Evolutionary conservation across 1,139 yeast species (phyloP).

Genomic region (Candida albicans): DNA sequence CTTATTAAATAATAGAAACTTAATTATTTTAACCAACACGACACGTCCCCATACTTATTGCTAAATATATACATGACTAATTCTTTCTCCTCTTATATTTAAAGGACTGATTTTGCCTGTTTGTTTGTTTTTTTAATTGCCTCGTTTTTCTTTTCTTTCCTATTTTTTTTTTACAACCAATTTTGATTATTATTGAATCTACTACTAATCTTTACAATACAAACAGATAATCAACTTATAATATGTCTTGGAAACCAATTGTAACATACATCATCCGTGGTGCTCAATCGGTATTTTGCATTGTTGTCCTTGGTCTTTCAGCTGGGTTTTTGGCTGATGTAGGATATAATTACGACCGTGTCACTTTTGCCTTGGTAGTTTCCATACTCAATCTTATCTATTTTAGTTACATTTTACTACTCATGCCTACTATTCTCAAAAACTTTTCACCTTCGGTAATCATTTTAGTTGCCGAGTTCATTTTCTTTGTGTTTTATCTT

Average conservation of each 20-base stretch:
- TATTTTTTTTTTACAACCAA: no score
- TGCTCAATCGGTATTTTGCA: constrained; percentile 24
- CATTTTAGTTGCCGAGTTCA: constrained; percentile 21
- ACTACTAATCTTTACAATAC: no score
- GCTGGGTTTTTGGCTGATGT: constrained; percentile 22
- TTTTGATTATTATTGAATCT: no score
- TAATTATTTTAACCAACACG: no score
- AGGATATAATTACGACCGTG: constrained; percentile 15
- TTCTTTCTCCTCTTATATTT: no score
- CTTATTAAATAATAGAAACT: no score
- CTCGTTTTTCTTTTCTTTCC: no score
- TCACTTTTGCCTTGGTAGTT: constrained; percentile 22
- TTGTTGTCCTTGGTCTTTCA: constrained; percentile 25
- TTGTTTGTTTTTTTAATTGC: no score
- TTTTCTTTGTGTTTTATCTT: constrained; percentile 26
- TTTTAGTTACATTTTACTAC: constrained; percentile 19
- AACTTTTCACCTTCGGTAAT: constrained; percentile 17
- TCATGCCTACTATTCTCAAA: constrained; percentile 14
- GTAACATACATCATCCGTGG: constrained; percentile 11
- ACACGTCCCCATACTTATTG: no score
- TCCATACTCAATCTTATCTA: constrained; percentile 25
- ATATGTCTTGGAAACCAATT: constrained; percentile 6
- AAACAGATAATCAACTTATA: background rate
- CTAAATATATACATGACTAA: no score
- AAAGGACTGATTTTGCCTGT: no score